Conservation (phyloP, 2,329 filamentous ascomycete species). For the Zarea fungicola region DNA sequence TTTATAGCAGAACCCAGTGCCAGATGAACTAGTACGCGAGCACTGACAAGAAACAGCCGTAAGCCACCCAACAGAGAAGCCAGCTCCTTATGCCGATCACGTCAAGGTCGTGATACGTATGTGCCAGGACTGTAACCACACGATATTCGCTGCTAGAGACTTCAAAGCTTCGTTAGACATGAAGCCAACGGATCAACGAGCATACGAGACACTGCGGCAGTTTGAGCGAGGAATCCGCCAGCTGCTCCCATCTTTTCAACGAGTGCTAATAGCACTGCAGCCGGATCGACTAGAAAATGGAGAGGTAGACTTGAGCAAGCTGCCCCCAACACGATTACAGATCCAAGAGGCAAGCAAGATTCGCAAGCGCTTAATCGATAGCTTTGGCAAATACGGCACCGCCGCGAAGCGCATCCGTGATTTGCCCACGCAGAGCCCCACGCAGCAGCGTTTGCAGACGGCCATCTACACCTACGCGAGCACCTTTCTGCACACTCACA, state of each 20-base stretch:
- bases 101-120: constrained; percentile 79
- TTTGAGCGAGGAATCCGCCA: constrained; percentile 83
- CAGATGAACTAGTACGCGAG: constrained; percentile 9
- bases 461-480: constrained; percentile 79
- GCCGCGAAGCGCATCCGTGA: constrained; percentile 79
- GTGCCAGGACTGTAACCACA: constrained; percentile 77
- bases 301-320: constrained; percentile 32
- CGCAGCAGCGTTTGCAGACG: constrained; percentile 71
- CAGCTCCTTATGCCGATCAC: constrained; percentile 34
- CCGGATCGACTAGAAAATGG: constrained; percentile 36
- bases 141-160: constrained; percentile 62
- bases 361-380: constrained; percentile 82
- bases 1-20: constrained; percentile 1
- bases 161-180: constrained; percentile 65
- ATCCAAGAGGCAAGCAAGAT: constrained; percentile 83
- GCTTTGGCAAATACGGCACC: constrained; percentile 80
- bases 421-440: constrained; percentile 64
- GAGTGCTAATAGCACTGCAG: constrained; percentile 66
- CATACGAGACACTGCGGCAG: constrained; percentile 77
- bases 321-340: constrained; percentile 55
- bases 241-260: constrained; percentile 79
- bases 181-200: constrained; percentile 68
- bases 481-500: constrained; percentile 79
- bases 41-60: constrained; percentile 19
- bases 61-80: constrained; percentile 42